These are phyloP conservation scores for Aspergillus ruber DNA, from an alignment of 2,329 filamentous ascomycete species.

Conservation along the genomic window DNA sequence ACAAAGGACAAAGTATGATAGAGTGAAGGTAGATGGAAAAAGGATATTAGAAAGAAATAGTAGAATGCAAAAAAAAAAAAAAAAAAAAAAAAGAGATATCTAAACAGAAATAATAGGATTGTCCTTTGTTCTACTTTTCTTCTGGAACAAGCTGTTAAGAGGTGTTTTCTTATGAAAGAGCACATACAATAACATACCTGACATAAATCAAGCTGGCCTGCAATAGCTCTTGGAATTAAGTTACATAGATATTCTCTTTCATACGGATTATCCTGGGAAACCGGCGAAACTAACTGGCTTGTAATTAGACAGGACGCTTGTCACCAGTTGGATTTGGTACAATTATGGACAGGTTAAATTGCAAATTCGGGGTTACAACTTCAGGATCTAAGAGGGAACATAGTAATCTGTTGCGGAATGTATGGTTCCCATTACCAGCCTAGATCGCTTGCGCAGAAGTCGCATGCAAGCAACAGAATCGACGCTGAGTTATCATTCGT, in stretches of 20 bases:
- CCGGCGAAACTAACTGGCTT: no score
- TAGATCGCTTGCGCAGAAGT: conserved; percentile 19
- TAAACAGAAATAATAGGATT: background rate
- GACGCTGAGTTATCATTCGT: no score
- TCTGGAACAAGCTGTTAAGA: background rate
- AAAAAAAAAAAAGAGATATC: background rate
- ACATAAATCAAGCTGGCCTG: background rate
- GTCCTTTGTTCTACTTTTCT: background rate
- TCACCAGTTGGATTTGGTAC: background rate
- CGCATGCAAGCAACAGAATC: background rate
- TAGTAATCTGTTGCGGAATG: conserved; percentile 4
- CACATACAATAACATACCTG: background rate
- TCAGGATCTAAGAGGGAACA: conserved; percentile 9
- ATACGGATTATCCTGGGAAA: no score
- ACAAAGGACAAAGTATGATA: no score
- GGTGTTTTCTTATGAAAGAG: background rate
- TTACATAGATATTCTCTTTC: no score
- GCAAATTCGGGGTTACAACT: background rate
- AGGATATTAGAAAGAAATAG: background rate
- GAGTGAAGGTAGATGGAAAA: background rate
- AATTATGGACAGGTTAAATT: background rate
- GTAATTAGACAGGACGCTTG: background rate
- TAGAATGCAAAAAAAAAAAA: background rate
- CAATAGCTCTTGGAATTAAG: background rate
- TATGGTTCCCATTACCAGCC: conserved; percentile 15